Evolutionary conservation across 2,329 filamentous ascomycete genomes (phyloP), one percentile per base, ranked within the genome.

Genomic region (Furcasterigmium sp.): DNA sequence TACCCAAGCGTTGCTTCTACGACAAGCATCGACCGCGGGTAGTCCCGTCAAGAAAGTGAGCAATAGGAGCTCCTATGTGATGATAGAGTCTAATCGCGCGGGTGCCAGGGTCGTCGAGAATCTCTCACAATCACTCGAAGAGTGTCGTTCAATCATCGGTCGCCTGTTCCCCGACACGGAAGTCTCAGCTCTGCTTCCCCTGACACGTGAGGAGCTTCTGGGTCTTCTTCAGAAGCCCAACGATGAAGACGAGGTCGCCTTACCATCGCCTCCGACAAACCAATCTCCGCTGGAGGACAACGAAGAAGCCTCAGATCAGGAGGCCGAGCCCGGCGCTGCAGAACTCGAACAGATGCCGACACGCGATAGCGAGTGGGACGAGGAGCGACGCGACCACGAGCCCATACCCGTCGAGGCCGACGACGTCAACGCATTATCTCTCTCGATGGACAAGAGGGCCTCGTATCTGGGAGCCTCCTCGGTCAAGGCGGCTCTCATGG

Each of bases 1-100:
- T 87, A 49, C 84, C 85, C 4, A 87, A 90, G 60, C 74, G 80
- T 43, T 91, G 87, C 59, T 82, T 84, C 55, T 91, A 91, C 61
- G 84, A 88, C 52, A 89, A 91, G 64, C 86, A 89, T 50, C 76
- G 85, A 14, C 84, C 87, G 60, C 72, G 85, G 47, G 80, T 87
- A 8, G 82, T 88, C 45, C 86, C 87, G 1, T 91, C 87, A 8
- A 78, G 85, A 63, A 90, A 87, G 84, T 79, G 77, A 7, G 38
- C 13, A 21, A 14, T 13, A 14, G n/a, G 35, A 21, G 9, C 8
- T 10, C 19, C 19, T 9, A 9, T 13, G n/a, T n/a, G 13, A 18
- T 20, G 18, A 18, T 8, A 13, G 19, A 13, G n/a, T 38, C 10
- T 21, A 25, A n/a, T 25, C 36, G 17, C 5, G 11, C 13, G 2